Base-by-base conservation (phyloP, 2,329 filamentous ascomycete genomes). In the Diaporthe nobilis region DNA sequence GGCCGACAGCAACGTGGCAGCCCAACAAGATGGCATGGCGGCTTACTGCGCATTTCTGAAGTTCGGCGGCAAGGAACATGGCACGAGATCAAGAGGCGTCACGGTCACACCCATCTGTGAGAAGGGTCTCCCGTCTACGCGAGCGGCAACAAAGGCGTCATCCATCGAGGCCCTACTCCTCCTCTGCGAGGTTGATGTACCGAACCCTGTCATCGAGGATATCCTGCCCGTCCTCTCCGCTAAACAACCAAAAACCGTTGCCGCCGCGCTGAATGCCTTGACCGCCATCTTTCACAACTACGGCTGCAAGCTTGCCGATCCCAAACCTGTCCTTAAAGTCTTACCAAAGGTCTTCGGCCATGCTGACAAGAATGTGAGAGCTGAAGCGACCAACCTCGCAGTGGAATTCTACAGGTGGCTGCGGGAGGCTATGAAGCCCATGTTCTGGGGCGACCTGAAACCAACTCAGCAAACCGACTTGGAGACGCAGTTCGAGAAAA, bases 391-490 rank as follows among this genome's bases (percentile, higher is more conserved):
- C 63, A 95, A 94, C 80, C 88, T 99, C 75, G 94, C 96, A 0
- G 95, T 98, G 65, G 97, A 99, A 82, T 91, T 99, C 75, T 99
- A 99, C 85, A 90, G 97, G 84, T 99, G 97, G 97, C 88, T 99
- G 47, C 94, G 96, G 79, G 97, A 99, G 78, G 96, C 96, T 15
- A 98, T 99, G 92, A 99, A 99, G 83, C 95, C 96, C 51, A 93
- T 98, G 85, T 98, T 99, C 83, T 99, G 97, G 96, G 92, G 90
- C 60, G 97, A 99, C 76, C 85, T 99, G 77, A 99, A 99, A 83
- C 94, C 96, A 0, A 96, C 98, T 0, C 97, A 99, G 82, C 97
- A 99, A 84, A 92, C 93, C 77, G 97, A 99, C 82, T 87, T 99
- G 74, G 97, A 99, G 82, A 94, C 96, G 53, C 90, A 98, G 68